These are phyloP conservation scores for Globisporangium perplexum DNA, from an alignment of 352 stramenopile species.

Conservation along the genomic window DNA sequence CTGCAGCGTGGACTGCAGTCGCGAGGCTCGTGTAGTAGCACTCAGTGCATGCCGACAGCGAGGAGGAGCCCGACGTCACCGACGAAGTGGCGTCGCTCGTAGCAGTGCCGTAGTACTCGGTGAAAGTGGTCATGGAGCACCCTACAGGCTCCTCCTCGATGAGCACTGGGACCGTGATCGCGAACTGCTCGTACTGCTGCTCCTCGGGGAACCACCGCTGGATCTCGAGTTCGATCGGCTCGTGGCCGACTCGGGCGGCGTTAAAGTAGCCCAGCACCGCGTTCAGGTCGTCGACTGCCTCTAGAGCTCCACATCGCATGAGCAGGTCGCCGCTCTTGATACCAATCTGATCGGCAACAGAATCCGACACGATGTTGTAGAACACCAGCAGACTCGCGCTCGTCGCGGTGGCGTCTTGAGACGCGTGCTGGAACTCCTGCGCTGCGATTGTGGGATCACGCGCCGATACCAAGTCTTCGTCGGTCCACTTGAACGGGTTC, in stretches of 20 bases:
- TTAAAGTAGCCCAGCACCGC: conserved; percentile 17
- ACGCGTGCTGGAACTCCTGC: not conserved
- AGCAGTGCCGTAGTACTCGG: conserved; percentile 41
- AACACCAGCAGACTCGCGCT: conserved; percentile 25
- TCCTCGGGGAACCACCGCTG: conserved; percentile 40
- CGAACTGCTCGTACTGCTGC: conserved; percentile 36
- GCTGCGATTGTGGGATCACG: too few species aligned
- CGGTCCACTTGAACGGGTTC: conserved; percentile 50
- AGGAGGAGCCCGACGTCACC: too few species aligned
- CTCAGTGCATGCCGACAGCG: conserved; percentile 28
- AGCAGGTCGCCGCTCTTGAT: conserved; percentile 46
- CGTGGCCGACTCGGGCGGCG: conserved; percentile 5
- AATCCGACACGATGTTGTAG: conserved; percentile 25
- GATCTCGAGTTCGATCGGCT: conserved; percentile 23
- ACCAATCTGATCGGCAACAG: conserved; percentile 24
- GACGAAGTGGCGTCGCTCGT: not conserved
- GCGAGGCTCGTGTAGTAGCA: conserved; percentile 54
- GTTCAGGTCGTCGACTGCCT: conserved; percentile 10
- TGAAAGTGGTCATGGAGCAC: conserved; percentile 46
- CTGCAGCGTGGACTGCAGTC: conserved; percentile 50
- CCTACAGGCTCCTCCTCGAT: conserved; percentile 18
- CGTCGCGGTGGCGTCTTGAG: not conserved
- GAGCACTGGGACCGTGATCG: conserved; percentile 13
- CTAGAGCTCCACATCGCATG: conserved; percentile 26
- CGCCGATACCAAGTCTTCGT: not conserved